Evolutionary conservation across 805 yeast species (phyloP), one percentile per base, ranked within the genome.

Genomic region (Metschnikowia cubensis): DNA sequence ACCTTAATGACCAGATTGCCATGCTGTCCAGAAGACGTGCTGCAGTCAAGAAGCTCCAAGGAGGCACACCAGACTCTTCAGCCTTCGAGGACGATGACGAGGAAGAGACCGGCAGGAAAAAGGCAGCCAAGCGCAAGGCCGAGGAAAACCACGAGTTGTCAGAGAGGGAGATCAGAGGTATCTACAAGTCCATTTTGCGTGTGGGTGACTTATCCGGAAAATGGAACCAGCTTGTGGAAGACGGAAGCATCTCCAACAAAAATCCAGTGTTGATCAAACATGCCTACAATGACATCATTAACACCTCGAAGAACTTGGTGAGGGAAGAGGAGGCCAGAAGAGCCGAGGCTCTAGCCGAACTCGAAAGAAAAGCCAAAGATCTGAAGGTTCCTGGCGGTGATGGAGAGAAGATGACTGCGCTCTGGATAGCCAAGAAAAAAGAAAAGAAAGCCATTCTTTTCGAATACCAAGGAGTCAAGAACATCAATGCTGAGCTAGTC

Each of bases 381-480:
- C 84, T 80, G 62, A 81, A 75, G 52, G 54, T 68, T 63, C 50
- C 70, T 51, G 55, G 65, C 57, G 54, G 63, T 54, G 70, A 71
- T 59, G 69, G 73, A 52, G 59, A 70, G 50, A 81, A 74, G 50
- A 78, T 82, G 20, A 69, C 75, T 50, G 76, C 84, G 0, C 66
- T 76, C 44, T 77, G 84, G 78, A 67, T 82, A 35, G 76, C 81
- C 40, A 85, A 86, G 62, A 82, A 85, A 67, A 86, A 84, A 63
- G 97, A 91, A 61, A 87, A 89, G 68, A 89, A 87, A 67, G 97
- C 97, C 0, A 85, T 90, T 15, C 69, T 92, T 43, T 91, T 94
- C 66, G 96, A 89, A 57, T 90, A 85, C 67, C 84, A 84, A 52
- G 92, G 90, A 38, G 96, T 91, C 41, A 87, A 88, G 66, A 85